A percentile compares a stretch with the other conserved stretches of the same genome.
These are phyloP conservation scores for Ogataea kodamae DNA, from an alignment of 805 yeast species.

Conservation along the genomic window DNA sequence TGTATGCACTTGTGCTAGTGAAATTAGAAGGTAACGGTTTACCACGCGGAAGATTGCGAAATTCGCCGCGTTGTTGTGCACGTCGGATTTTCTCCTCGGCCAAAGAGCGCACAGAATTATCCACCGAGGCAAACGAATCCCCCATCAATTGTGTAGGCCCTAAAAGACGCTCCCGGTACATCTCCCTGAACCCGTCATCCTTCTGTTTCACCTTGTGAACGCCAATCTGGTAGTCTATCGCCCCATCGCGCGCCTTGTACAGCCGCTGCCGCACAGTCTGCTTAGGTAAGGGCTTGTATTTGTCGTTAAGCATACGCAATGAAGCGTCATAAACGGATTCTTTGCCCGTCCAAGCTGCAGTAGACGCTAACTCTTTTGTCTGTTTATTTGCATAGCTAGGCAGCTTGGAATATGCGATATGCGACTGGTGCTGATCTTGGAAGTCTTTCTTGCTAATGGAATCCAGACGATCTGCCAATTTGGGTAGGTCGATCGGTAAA, in stretches of 20 bases:
- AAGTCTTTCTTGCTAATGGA: conserved; percentile 33
- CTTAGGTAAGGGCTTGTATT: conserved; percentile 37
- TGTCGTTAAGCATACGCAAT: conserved; percentile 54
- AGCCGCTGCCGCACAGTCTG: conserved; percentile 39
- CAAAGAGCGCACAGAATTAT: conserved; percentile 55
- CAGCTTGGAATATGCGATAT: conserved; percentile 39
- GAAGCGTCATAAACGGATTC: conserved; percentile 46
- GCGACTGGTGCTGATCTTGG: conserved; percentile 37
- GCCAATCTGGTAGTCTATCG: conserved; percentile 56
- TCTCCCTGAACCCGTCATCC: conserved; percentile 52
- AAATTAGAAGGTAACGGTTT: conserved; percentile 44
- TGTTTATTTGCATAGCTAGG: conserved; percentile 45
- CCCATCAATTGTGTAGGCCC: conserved; percentile 52
- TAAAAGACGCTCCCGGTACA: conserved; percentile 60
- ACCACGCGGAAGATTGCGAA: conserved; percentile 62
- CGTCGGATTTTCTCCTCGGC: conserved; percentile 79
- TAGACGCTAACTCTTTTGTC: conserved; percentile 44
- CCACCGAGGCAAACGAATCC: conserved; percentile 39
- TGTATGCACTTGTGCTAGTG: conserved; percentile 47
- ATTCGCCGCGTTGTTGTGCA: conserved; percentile 67
- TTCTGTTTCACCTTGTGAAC: conserved; percentile 20
- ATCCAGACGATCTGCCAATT: conserved; percentile 26
- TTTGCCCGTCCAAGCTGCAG: conserved; percentile 58
- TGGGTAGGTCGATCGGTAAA: conserved; percentile 18
- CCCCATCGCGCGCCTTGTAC: conserved; percentile 58